Evolutionary conservation across 2,329 filamentous ascomycete genomes (phyloP).

Genomic region (Cercospora sp.): DNA sequence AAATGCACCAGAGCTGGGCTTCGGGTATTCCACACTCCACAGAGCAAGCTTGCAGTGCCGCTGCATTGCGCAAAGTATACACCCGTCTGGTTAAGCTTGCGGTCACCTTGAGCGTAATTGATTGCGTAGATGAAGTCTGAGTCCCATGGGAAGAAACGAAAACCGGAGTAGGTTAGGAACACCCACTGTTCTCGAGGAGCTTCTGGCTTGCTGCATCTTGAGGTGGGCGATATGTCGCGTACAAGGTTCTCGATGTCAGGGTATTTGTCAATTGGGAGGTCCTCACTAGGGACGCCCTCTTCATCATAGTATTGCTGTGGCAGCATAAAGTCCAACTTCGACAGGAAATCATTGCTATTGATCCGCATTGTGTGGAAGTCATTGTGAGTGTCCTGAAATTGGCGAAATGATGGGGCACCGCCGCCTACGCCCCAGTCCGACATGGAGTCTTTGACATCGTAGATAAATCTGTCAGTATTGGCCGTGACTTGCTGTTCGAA

Average conservation of each 20-base stretch:
- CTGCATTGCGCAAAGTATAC: conserved; percentile 23
- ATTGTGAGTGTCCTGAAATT: conserved; percentile 26
- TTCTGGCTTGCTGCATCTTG: conserved; percentile 8
- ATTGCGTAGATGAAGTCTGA: conserved; percentile 19
- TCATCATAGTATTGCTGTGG: conserved; percentile 20
- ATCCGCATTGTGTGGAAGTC: conserved; percentile 23
- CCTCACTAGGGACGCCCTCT: not conserved
- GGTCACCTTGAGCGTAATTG: conserved; percentile 19
- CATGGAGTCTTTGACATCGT: conserved; percentile 20
- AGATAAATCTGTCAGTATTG: conserved; percentile 18
- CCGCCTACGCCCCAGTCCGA: conserved; percentile 24
- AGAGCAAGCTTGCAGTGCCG: conserved; percentile 22
- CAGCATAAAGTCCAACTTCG: conserved; percentile 22
- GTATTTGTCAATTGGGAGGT: conserved; percentile 20
- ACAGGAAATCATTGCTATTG: conserved; percentile 24
- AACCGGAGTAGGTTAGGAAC: conserved; percentile 16
- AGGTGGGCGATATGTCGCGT: conserved; percentile 10
- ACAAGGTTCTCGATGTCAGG: conserved; percentile 20
- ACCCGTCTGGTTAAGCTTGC: conserved; percentile 21
- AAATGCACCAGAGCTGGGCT: conserved; percentile 26
- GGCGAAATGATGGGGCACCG: conserved; percentile 19
- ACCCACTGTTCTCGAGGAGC: conserved; percentile 24
- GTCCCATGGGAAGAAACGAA: conserved; percentile 17
- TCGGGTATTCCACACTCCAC: conserved; percentile 24
- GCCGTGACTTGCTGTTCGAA: conserved; percentile 10